Conservation (phyloP, 257 asterid genomes). For the Solanum acaule region DNA sequence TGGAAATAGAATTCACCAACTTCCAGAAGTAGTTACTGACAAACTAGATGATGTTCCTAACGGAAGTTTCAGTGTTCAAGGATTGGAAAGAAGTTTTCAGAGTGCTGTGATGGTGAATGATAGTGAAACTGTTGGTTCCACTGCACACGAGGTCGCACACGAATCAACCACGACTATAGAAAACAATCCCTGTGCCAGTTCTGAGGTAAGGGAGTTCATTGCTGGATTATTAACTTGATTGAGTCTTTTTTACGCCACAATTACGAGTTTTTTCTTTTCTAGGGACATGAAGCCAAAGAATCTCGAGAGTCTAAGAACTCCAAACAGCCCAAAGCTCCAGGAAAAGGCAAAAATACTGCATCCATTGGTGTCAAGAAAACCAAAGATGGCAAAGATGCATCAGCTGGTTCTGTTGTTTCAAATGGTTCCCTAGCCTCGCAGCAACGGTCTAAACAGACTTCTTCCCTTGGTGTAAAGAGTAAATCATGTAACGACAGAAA, state of each 20-base stretch:
- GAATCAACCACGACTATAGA: not conserved
- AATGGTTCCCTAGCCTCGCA: slow-evolving; percentile 15
- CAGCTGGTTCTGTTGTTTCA: slow-evolving; percentile 6
- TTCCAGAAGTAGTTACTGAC: slow-evolving; percentile 6
- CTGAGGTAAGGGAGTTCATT: slow-evolving; percentile 9
- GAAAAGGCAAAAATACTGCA: slow-evolving; percentile 11
- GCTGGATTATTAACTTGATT: not conserved
- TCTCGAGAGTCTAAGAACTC: slow-evolving; percentile 5
- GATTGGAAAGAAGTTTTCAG: not conserved
- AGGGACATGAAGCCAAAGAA: slow-evolving; percentile 10
- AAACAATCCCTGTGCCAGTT: slow-evolving; percentile 7
- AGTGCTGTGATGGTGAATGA: slow-evolving; percentile 9
- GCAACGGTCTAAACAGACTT: slow-evolving; percentile 4
- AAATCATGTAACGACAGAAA: slow-evolving; percentile 16
- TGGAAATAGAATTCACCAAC: slow-evolving; percentile 24
- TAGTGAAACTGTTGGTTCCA: slow-evolving; percentile 1
- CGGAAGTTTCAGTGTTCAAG: slow-evolving; percentile 10
- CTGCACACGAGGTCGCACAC: not conserved
- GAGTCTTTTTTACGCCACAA: not conserved
- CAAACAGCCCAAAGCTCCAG: slow-evolving; percentile 6
- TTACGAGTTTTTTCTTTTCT: not conserved
- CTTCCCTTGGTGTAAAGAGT: slow-evolving; percentile 11
- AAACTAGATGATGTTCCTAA: slow-evolving; percentile 10
- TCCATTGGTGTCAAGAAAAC: slow-evolving; percentile 5
- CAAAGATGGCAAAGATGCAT: slow-evolving; percentile 12